Conservation (phyloP, 345 rosid genomes). For the Gynandropsis gynandra region DNA sequence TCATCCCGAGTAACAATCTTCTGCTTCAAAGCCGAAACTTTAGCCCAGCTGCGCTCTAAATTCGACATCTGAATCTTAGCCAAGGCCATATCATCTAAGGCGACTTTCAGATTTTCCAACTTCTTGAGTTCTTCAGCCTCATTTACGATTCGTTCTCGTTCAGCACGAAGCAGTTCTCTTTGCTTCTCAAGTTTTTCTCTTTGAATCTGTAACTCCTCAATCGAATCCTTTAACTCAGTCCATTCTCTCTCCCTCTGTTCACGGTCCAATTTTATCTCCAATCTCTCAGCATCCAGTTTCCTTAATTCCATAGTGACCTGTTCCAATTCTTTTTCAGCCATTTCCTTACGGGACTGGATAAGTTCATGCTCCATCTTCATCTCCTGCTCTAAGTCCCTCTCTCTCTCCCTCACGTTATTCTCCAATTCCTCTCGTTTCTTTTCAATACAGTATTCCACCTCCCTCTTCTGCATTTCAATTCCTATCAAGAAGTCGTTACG, state of each 20-base stretch:
- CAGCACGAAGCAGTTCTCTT: slow-evolving; percentile 67
- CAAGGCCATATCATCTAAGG: slow-evolving; percentile 61
- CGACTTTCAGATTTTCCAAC: slow-evolving; percentile 70
- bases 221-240: slow-evolving; percentile 59
- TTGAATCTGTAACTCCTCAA: slow-evolving; percentile 77
- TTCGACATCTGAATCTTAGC: slow-evolving; percentile 58
- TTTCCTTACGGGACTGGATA: slow-evolving; percentile 58
- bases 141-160: slow-evolving; percentile 59
- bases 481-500: slow-evolving; percentile 73
- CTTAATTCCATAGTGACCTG: slow-evolving; percentile 56
- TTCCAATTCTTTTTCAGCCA: slow-evolving; percentile 58
- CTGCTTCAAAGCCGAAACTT: slow-evolving; percentile 46
- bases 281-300: slow-evolving; percentile 73
- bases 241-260: slow-evolving; percentile 79
- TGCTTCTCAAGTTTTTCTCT: slow-evolving; percentile 70
- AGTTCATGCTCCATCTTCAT: slow-evolving; percentile 60
- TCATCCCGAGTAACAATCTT: slow-evolving; percentile 31
- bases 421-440: slow-evolving; percentile 80
- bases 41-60: slow-evolving; percentile 50
- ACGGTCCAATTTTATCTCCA: slow-evolving; percentile 69
- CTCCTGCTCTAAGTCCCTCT: slow-evolving; percentile 72
- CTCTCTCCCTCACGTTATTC: slow-evolving; percentile 56
- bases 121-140: slow-evolving; percentile 62
- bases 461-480: slow-evolving; percentile 75
- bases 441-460: slow-evolving; percentile 66